These are phyloP conservation scores for Hymenoscyphus albidus DNA, from an alignment of 2,329 filamentous ascomycete genomes.

Conservation along the genomic window DNA sequence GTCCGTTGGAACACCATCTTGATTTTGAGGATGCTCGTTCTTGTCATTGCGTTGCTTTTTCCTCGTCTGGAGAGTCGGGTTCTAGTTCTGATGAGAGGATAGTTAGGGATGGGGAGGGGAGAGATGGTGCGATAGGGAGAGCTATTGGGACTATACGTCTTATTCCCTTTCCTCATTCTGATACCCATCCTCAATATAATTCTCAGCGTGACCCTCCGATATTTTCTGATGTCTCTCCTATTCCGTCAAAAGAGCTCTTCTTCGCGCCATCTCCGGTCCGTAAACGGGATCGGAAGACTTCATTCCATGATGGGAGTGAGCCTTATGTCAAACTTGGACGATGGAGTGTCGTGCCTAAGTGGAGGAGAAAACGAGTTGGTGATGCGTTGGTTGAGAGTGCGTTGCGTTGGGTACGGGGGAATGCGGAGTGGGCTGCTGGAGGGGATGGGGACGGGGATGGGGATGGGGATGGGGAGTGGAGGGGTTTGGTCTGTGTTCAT, in stretches of 20 bases:
- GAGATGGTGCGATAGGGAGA: not conserved
- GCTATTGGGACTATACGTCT: constrained; percentile 41
- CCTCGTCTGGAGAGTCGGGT: not conserved
- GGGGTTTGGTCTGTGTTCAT: constrained; percentile 74
- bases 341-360: constrained; percentile 64
- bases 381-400: constrained; percentile 63
- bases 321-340: constrained; percentile 81
- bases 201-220: not conserved
- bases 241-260: not conserved
- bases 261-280: constrained; percentile 13
- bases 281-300: constrained; percentile 38
- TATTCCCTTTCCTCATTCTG: constrained; percentile 51
- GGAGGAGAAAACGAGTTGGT: constrained; percentile 62
- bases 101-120: not conserved
- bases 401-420: constrained; percentile 60
- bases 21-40: constrained; percentile 74
- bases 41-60: constrained; percentile 67
- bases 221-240: not conserved
- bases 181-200: constrained; percentile 33
- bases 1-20: constrained; percentile 63
- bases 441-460: constrained; percentile 44
- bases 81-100: not conserved
- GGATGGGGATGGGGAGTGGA: constrained; percentile 54
- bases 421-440: constrained; percentile 50
- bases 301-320: constrained; percentile 58